Evolutionary conservation across 1,139 yeast species (phyloP), one percentile per base, ranked within the genome.

Genomic region (Trichomonascaceae sp.): DNA sequence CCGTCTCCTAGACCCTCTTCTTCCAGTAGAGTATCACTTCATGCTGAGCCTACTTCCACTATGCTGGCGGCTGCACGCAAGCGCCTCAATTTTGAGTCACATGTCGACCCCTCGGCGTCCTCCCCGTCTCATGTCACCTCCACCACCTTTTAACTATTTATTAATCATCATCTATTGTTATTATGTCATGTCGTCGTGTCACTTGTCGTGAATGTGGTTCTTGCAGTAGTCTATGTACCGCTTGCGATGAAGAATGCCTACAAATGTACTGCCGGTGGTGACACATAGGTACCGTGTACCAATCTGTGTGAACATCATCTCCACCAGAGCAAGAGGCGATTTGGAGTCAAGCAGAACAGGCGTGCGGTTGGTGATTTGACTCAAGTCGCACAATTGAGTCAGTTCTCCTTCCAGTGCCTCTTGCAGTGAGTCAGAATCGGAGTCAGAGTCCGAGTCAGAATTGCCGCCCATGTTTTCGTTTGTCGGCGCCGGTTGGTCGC

Each of bases 1-100:
- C 92, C 92, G 3, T 74, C 82, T 4, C 89, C 89, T 13, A 33
- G 41, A 16, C 39, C 39, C n/a, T n/a, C n/a, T n/a, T n/a, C n/a
- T n/a, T n/a, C n/a, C n/a, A n/a, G n/a, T n/a, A n/a, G n/a, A n/a
- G n/a, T n/a, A n/a, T n/a, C n/a, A n/a, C n/a, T n/a, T n/a, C n/a
- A n/a, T n/a, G n/a, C n/a, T n/a, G n/a, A n/a, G n/a, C n/a, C n/a
- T n/a, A n/a, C n/a, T n/a, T n/a, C n/a, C n/a, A n/a, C n/a, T n/a
- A 29, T 39, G n/a, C 43, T 39, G n/a, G 30, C 43, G 11, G 37
- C 43, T 8, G 44, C 45, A 3, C 30, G 45, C 13, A 39, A 41
- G 16, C 29, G 39, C 6, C 34, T 42, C 14, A 42, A 42, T 29
- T 42, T 42, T 26, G 45, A 39, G n/a, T n/a, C n/a, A n/a, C n/a